These are phyloP conservation scores for Mortierella sp. DNA, from an alignment of 371 early-diverging fungal species.

Conservation along the genomic window DNA sequence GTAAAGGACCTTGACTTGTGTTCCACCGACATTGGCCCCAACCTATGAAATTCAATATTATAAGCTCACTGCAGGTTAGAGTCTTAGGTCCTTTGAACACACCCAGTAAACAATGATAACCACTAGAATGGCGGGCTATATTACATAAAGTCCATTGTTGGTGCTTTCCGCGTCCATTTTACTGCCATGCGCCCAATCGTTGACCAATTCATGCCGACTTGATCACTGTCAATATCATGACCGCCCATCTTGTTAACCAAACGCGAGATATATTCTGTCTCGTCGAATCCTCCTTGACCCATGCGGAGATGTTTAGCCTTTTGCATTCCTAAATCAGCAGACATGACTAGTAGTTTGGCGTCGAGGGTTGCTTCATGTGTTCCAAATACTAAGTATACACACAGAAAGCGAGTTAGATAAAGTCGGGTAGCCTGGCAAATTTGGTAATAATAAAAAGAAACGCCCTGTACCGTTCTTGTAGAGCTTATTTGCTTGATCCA, in stretches of 20 bases:
- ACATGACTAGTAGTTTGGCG: conserved; percentile 77
- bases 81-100: not conserved
- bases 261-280: conserved; percentile 78
- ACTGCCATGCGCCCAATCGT: conserved; percentile 70
- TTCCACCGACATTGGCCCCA: conserved; percentile 77
- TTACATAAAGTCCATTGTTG: conserved; percentile 82
- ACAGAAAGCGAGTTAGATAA: not conserved
- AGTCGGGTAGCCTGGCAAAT: not conserved
- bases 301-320: conserved; percentile 82
- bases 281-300: conserved; percentile 76
- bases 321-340: conserved; percentile 82
- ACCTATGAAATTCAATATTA: conserved; percentile 50
- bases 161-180: conserved; percentile 66
- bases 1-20: conserved; percentile 66
- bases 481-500: conserved; percentile 70
- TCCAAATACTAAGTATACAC: conserved; percentile 63
- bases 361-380: conserved; percentile 93
- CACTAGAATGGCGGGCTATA: not conserved
- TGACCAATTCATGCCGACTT: conserved; percentile 71
- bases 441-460: not conserved
- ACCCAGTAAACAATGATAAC: too few relatives aligned
- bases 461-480: conserved; percentile 61
- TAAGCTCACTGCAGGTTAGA: not conserved
- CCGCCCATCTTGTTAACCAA: conserved; percentile 68
- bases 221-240: conserved; percentile 46